phyloP scores from a whole-genome alignment of 116 monocot species.

The Trichopus zeylanicus region DNA sequence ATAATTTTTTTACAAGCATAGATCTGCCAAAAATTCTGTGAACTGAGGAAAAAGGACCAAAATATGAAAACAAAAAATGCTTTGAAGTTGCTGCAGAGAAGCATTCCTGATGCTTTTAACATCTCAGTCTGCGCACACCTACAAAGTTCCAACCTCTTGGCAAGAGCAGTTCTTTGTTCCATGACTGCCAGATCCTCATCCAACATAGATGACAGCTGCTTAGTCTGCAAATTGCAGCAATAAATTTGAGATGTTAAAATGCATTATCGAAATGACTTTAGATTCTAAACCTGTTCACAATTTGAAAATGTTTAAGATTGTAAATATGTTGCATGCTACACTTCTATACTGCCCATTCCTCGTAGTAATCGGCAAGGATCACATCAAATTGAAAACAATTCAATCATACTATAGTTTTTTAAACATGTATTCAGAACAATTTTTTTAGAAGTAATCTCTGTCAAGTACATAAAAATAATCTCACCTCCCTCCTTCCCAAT shows the following conservation, averaged over 20 bases:
- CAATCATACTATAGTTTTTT: background rate
- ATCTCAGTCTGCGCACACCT: conserved; percentile 63
- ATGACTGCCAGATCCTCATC: conserved; percentile 76
- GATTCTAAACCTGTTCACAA: too few species aligned
- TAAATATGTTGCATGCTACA: too few species aligned
- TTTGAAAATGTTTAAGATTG: too few species aligned
- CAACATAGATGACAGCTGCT: conserved; percentile 48
- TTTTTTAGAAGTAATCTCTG: background rate
- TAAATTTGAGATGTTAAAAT: background rate
- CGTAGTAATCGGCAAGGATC: too few species aligned
- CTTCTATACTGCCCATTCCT: too few species aligned
- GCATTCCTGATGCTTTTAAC: too few species aligned
- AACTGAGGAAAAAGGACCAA: too few species aligned
- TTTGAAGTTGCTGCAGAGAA: too few species aligned
- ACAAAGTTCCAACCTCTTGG: conserved; percentile 64
- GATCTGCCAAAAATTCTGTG: too few species aligned
- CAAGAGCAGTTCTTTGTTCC: conserved; percentile 52
- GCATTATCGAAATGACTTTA: background rate
- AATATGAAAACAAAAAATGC: too few species aligned
- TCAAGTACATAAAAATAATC: background rate
- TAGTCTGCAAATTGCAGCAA: conserved; percentile 24
- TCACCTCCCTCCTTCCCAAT: conserved; percentile 62
- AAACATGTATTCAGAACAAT: background rate
- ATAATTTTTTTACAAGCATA: too few species aligned
- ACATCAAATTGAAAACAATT: background rate